These are phyloP conservation scores for Fusarium compactum DNA, from an alignment of 2,329 filamentous ascomycete genomes.

Conservation along the genomic window DNA sequence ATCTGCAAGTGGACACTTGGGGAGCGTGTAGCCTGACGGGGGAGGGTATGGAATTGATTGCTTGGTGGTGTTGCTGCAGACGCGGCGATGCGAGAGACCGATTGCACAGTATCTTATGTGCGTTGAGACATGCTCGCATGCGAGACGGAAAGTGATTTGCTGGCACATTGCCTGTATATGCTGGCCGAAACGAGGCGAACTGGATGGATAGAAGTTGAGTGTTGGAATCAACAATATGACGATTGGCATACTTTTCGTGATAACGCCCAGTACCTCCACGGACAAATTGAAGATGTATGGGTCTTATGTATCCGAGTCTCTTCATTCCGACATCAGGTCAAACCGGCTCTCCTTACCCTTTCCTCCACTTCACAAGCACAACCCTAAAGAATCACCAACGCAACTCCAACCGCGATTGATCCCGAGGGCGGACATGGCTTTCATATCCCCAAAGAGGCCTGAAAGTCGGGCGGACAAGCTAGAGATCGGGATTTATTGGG, in stretches of 20 bases:
- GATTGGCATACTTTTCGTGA: not conserved
- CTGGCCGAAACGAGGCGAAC: not conserved
- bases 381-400: slow-evolving; percentile 2
- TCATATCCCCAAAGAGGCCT: slow-evolving; percentile 11
- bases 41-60: slow-evolving; percentile 62
- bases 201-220: not conserved
- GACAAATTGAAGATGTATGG: slow-evolving; percentile 3
- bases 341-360: slow-evolving; percentile 13
- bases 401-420: slow-evolving; percentile 35
- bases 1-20: slow-evolving; percentile 59
- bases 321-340: not conserved
- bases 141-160: slow-evolving; percentile 62
- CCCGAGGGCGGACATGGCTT: slow-evolving; percentile 40
- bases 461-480: slow-evolving; percentile 19
- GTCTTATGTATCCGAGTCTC: slow-evolving; percentile 28
- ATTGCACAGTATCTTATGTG: slow-evolving; percentile 59
- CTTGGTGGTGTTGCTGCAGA: slow-evolving; percentile 59
- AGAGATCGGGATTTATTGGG: slow-evolving; percentile 9
- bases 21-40: slow-evolving; percentile 57
- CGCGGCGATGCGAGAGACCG: slow-evolving; percentile 53
- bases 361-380: not conserved
- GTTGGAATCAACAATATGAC: not conserved
- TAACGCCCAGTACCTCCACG: not conserved
- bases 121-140: slow-evolving; percentile 64
- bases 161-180: slow-evolving; percentile 58